Conservation (phyloP, 129 eudicot genomes). For the Sambucus nigra region DNA sequence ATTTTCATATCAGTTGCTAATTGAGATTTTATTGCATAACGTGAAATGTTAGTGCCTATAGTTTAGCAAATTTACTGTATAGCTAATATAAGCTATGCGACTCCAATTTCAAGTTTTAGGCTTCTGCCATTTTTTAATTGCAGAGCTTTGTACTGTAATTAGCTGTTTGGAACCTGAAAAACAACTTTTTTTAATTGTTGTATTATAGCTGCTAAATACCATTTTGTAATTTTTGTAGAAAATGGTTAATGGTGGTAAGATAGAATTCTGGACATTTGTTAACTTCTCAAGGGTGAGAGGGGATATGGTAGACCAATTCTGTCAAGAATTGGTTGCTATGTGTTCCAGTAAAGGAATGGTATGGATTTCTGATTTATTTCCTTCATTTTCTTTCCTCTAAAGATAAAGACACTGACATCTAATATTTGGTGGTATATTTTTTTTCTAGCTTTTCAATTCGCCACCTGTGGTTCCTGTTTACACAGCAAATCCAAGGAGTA, state of each 20-base stretch:
- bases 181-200: no score
- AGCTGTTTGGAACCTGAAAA: no score
- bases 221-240: slow-evolving; percentile 28
- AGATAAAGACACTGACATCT: background rate
- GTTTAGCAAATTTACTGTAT: no score
- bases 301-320: slow-evolving; percentile 26
- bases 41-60: no score
- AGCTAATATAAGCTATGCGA: no score
- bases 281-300: slow-evolving; percentile 40
- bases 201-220: background rate
- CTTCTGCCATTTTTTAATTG: no score
- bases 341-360: slow-evolving; percentile 81
- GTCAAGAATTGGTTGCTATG: slow-evolving; percentile 39
- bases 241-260: slow-evolving; percentile 58
- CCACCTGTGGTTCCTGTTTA: slow-evolving; percentile 35
- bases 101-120: no score
- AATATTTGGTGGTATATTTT: background rate
- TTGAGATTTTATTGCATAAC: no score
- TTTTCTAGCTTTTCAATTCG: slow-evolving; percentile 41
- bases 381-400: background rate
- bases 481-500: slow-evolving; percentile 14
- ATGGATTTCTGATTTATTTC: slow-evolving; percentile 2
- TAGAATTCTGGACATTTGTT: slow-evolving; percentile 52
- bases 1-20: no score
- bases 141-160: no score